A percentile compares a stretch with the other conserved stretches of the same genome.
Evolutionary conservation across 257 asterid genomes (phyloP).

Genomic region (Nyctanthes arbortristis): DNA sequence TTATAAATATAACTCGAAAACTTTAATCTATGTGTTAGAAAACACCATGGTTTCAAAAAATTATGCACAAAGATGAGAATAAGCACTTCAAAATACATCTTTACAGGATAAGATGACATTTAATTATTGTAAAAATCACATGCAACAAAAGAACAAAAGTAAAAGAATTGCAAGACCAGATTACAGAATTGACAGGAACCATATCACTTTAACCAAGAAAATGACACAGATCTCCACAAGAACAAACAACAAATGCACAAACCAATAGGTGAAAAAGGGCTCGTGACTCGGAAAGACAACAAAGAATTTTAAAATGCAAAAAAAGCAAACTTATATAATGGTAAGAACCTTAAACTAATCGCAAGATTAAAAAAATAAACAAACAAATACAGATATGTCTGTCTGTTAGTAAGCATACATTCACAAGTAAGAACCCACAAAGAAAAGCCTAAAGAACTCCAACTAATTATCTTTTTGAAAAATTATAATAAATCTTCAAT

Average conservation of each 20-base stretch:
- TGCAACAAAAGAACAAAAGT: not conserved
- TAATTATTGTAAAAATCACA: not conserved
- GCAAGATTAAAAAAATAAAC: slow-evolving; percentile 1
- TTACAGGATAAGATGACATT: not conserved
- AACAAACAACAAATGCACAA: not conserved
- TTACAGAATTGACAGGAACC: not conserved
- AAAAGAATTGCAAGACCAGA: not conserved
- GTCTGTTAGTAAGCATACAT: not conserved
- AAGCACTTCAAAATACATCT: not conserved
- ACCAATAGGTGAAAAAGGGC: slow-evolving; percentile 9
- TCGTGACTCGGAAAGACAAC: slow-evolving; percentile 6
- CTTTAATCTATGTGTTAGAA: not conserved
- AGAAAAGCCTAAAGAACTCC: slow-evolving; percentile 4
- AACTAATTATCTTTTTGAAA: too few relatives aligned
- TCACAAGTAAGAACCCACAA: slow-evolving; percentile 6
- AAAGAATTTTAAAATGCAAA: not conserved
- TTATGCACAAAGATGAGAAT: not conserved
- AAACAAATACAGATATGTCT: slow-evolving; percentile 9
- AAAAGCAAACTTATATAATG: slow-evolving; percentile 21
- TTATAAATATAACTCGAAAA: not conserved
- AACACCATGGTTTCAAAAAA: too few relatives aligned
- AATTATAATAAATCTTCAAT: slow-evolving; percentile 9
- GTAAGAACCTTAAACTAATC: slow-evolving; percentile 10
- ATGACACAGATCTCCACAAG: not conserved
- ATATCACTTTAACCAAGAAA: not conserved